phyloP scores from a whole-genome alignment of 306 rosid species.

The Begonia masoniana region DNA sequence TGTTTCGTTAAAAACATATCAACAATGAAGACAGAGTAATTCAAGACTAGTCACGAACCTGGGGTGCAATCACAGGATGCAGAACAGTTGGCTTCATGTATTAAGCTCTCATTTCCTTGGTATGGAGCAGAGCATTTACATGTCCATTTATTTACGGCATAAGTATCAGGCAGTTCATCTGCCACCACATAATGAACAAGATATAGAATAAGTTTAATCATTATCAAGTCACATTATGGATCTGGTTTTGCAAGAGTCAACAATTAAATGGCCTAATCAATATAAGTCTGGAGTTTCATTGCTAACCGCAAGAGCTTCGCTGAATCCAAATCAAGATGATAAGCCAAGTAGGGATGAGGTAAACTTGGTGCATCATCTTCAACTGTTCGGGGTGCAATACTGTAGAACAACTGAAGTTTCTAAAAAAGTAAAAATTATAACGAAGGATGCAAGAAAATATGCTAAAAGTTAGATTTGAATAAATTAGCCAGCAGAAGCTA shows the following conservation, averaged over 20 bases:
- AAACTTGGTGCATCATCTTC: constrained; percentile 19
- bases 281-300: not conserved
- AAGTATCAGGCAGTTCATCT: constrained; percentile 33
- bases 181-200: constrained; percentile 18
- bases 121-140: constrained; percentile 51
- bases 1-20: not conserved
- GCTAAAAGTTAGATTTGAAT: too few species aligned
- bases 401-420: too few species aligned
- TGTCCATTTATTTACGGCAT: constrained; percentile 48
- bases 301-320: constrained; percentile 64
- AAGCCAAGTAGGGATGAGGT: constrained; percentile 27
- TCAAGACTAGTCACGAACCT: constrained; percentile 36
- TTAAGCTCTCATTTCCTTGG: constrained; percentile 30
- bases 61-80: constrained; percentile 67
- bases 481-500: constrained; percentile 40
- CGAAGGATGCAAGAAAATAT: too few species aligned
- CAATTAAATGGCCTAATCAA: too few species aligned
- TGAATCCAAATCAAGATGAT: constrained; percentile 38
- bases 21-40: constrained; percentile 3
- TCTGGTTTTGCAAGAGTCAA: too few species aligned
- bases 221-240: too few species aligned
- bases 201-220: not conserved
- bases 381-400: not conserved
- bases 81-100: constrained; percentile 59
- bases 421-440: too few species aligned